Base-by-base conservation (phyloP, 108 stramenopile species). In the Cyclotella distinguenda region DNA sequence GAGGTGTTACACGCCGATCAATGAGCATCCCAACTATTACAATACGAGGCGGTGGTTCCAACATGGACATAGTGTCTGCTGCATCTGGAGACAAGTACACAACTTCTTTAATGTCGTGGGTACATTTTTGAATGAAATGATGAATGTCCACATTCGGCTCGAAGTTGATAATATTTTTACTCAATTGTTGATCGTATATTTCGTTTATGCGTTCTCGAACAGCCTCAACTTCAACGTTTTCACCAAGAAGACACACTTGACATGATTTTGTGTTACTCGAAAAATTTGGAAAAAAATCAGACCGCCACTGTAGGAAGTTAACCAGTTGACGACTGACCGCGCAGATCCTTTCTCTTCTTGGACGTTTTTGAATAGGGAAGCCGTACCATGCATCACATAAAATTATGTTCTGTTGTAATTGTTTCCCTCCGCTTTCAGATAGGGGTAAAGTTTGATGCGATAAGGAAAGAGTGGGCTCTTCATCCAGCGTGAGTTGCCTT, bases 1-100 rank as follows among this genome's bases (percentile, higher is more conserved):
- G 74, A 11, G 78, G 73, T 38, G 84, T 85, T n/a, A 89, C 71
- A 38, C 83, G 55, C 36, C 92, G 80, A 68, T 93, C 92, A 47
- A 90, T 84, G 47, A 90, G 63, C 79, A 93, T 69, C 11, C 91
- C 91, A 51, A 93, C 66, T 19, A 93, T 60, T 6, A 88, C 81
- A 5, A 64, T 60, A 16, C 53, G 48, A 7, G 91, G 88, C 1
- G 91, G 89, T 25, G 40, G 52, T 33, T 50, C 22, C 5, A 23
- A 23, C 5, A 73, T 27, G 53, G 83, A 46, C 33, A 90, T 43
- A 16, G 77, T 42, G 21, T 79, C 58, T 16, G 74, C 39, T 42
- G 91, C 87, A 79, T 93, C 91, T 11, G 91, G 91, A 0, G 91
- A 93, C 6, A 93, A 71, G 64, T 93, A 93, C 1, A 86, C 61